Percentiles rank a stretch among this genome's conserved stretches.
Conservation (phyloP, 1,284 basidiomycete species). For the Mixia osmundae region DNA sequence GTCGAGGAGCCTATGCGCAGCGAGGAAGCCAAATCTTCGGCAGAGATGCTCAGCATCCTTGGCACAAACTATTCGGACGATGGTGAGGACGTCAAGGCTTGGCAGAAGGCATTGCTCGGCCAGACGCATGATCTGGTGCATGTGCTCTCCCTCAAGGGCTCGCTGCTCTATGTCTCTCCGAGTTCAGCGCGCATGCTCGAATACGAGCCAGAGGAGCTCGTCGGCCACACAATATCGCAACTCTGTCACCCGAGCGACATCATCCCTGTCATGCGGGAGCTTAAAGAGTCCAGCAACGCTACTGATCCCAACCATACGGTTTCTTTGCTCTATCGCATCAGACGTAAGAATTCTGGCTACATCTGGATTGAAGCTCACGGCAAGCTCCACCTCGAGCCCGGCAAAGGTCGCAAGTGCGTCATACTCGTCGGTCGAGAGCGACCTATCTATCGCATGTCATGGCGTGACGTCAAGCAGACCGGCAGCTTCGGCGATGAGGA, state of each 20-base stretch:
- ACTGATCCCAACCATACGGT: slow-evolving; percentile 26
- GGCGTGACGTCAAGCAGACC: slow-evolving; percentile 1
- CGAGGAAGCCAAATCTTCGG: background rate
- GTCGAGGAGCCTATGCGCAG: background rate
- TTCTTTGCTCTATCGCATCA: slow-evolving; percentile 51
- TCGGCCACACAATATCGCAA: slow-evolving; percentile 49
- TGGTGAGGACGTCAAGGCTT: background rate
- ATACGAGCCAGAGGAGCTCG: slow-evolving; percentile 33
- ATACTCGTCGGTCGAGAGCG: slow-evolving; percentile 50
- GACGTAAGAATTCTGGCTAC: slow-evolving; percentile 38
- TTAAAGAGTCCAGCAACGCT: slow-evolving; percentile 44
- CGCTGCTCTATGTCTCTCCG: slow-evolving; percentile 73
- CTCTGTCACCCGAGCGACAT: slow-evolving; percentile 71
- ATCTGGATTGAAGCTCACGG: slow-evolving; percentile 75
- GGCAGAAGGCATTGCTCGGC: background rate
- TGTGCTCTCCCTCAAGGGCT: slow-evolving; percentile 79
- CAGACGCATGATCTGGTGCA: slow-evolving; percentile 41
- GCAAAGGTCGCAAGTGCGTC: slow-evolving; percentile 25
- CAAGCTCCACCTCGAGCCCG: slow-evolving; percentile 33
- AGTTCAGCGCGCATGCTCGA: slow-evolving; percentile 35
- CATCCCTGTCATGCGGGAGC: slow-evolving; percentile 70
- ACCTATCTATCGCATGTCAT: slow-evolving; percentile 29
- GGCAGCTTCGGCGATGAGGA: slow-evolving; percentile 17
- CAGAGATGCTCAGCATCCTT: slow-evolving; percentile 4
- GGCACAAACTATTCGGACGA: background rate